Base-by-base conservation (phyloP, 331 rosid genomes). In the Stylosanthes scabra region DNA sequence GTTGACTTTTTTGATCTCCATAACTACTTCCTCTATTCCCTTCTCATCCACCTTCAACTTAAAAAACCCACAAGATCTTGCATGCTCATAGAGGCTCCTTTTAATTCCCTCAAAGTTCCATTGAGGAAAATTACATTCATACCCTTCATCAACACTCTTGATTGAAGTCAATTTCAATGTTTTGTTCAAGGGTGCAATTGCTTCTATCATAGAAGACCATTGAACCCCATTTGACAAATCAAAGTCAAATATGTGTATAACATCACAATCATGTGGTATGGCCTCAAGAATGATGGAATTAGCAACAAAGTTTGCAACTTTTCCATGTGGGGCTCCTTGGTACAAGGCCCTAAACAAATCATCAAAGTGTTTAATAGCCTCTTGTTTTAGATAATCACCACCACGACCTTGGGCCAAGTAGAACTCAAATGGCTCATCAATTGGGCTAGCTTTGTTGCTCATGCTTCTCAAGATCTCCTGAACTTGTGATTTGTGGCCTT, bases 271-370 rank as follows among this genome's bases (percentile, higher is more conserved):
- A 16, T 73, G 78, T 0, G 83, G 83, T 13, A 82, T 15, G 11
- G 90, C 87, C 10, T 84, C 85, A 2, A 86, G 74, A 49, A 86
- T 88, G 0, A 83, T 78, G 0, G 85, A 60, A 69, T 83, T 86
- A 1, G 90, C 90, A 5, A 70, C 63, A 11, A 60, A 82, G 59
- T 88, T 86, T 50, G 86, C 78, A 66, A 86, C 51, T 67, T 28
- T 86, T 11, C 81, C 90, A 57, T 59, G 66, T 8, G 90, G 87
- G n/a, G 79, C 37, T 29, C 64, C 73, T 62, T 80, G 89, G 76
- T 72, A 83, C 41, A 86, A 62, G 14, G 61, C 72, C 66, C 45
- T 78, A 15, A 83, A 80, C 2, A 84, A 87, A 2, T 42, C 29
- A 4, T 69, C 70, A 15, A 71, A 86, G 75, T 77, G 80, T 45